Percentiles rank a stretch among this genome's conserved stretches.
Conservation (phyloP, 805 yeast genomes). For the Candida dendrica region DNA sequence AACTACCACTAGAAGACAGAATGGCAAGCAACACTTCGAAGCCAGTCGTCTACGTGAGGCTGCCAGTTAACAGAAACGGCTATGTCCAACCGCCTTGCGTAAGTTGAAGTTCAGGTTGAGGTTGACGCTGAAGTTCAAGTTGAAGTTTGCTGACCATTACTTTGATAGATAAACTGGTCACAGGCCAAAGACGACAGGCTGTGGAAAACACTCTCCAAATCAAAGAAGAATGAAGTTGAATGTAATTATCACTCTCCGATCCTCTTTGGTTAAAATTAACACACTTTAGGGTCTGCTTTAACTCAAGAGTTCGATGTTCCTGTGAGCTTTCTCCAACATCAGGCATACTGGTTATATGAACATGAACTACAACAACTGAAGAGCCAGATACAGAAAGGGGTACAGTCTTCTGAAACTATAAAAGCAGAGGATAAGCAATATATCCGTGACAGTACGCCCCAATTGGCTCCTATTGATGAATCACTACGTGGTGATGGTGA, state of each 20-base stretch:
- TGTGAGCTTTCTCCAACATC: slow-evolving; percentile 19
- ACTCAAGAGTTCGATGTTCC: slow-evolving; percentile 15
- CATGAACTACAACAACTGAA: slow-evolving; percentile 19
- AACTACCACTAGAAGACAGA: background rate
- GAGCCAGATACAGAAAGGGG: slow-evolving; percentile 12
- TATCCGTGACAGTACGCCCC: background rate
- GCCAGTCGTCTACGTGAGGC: slow-evolving; percentile 17
- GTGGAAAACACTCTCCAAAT: slow-evolving; percentile 18
- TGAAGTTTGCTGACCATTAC: no score
- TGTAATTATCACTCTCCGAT: slow-evolving; percentile 6
- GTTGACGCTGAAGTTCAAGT: no score
- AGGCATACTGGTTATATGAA: slow-evolving; percentile 22
- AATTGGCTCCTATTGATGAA: background rate
- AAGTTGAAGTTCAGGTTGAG: slow-evolving; percentile 4
- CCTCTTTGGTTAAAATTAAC: background rate
- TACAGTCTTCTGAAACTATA: slow-evolving; percentile 10
- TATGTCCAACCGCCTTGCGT: slow-evolving; percentile 18
- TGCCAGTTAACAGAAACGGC: slow-evolving; percentile 19
- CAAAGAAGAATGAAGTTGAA: slow-evolving; percentile 18
- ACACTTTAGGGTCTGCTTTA: background rate
- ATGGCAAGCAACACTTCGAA: background rate
- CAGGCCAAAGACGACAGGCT: slow-evolving; percentile 16
- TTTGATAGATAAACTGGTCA: slow-evolving; percentile 19
- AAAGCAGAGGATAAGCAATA: slow-evolving; percentile 1
- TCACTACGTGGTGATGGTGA: background rate